Conservation (phyloP, 768 basidiomycete species). For the Lactarius tabidus region DNA sequence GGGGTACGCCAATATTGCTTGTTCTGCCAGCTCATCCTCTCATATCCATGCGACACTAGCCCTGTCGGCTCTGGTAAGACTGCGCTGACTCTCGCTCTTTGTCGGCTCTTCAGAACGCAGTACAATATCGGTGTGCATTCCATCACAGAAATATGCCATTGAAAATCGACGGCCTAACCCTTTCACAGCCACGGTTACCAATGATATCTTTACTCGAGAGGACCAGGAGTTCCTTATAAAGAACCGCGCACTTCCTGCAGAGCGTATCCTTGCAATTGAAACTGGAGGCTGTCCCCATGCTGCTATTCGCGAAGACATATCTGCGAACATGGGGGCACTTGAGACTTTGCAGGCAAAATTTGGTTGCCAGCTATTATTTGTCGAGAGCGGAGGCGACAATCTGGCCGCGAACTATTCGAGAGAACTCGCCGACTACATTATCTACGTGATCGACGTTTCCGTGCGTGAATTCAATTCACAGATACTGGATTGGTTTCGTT, state of each 20-base stretch:
- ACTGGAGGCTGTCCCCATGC: slow-evolving; percentile 98
- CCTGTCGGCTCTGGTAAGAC: slow-evolving; percentile 99
- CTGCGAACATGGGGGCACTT: slow-evolving; percentile 92
- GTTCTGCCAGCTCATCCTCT: neutral
- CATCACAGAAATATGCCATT: slow-evolving; percentile 1
- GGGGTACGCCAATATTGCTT: slow-evolving; percentile 56
- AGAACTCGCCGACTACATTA: slow-evolving; percentile 96
- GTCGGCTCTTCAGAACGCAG: slow-evolving; percentile 69
- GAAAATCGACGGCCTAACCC: slow-evolving; percentile 22
- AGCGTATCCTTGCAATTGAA: slow-evolving; percentile 93
- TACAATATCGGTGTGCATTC: slow-evolving; percentile 80
- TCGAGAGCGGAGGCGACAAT: slow-evolving; percentile 97
- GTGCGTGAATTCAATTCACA: slow-evolving; percentile 39
- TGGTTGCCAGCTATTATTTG: slow-evolving; percentile 84
- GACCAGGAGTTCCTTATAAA: slow-evolving; percentile 97
- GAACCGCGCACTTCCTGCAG: slow-evolving; percentile 79
- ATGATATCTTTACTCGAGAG: slow-evolving; percentile 98
- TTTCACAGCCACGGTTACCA: slow-evolving; percentile 84
- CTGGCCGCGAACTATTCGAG: slow-evolving; percentile 95
- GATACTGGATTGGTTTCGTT: neutral
- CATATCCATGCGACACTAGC: slow-evolving; percentile 38
- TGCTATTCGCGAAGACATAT: slow-evolving; percentile 97
- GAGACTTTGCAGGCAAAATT: slow-evolving; percentile 92
- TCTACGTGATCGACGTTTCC: slow-evolving; percentile 87
- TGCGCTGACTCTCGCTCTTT: slow-evolving; percentile 86